Evolutionary conservation across 176 grass and related monocot species (phyloP).

Genomic region (Secale cereale): DNA sequence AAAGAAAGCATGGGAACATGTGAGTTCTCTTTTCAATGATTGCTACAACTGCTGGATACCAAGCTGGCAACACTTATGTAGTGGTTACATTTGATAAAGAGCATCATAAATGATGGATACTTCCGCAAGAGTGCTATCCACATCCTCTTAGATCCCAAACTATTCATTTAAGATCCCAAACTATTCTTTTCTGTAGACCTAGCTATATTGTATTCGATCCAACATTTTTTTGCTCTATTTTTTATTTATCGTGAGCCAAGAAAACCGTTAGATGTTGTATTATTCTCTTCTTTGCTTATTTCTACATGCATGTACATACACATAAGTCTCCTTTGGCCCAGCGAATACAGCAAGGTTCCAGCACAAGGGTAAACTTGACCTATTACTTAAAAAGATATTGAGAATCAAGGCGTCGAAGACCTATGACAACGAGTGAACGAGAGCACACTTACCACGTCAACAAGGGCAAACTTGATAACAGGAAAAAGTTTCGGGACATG

Average conservation of each 20-base stretch:
- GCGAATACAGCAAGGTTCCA: neutral
- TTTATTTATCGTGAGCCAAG: neutral
- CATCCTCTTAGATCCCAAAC: neutral
- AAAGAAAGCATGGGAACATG: constrained; percentile 22
- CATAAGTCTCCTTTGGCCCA: neutral
- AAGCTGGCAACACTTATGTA: constrained; percentile 3
- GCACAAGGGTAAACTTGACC: neutral
- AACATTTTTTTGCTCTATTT: neutral
- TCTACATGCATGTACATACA: neutral
- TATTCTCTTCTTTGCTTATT: neutral
- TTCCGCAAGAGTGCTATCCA: neutral
- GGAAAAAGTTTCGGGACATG: neutral
- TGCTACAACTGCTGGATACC: neutral
- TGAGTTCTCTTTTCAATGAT: constrained; percentile 22
- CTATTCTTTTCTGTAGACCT: neutral
- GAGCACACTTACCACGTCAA: neutral
- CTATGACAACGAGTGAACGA: neutral
- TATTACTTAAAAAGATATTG: neutral
- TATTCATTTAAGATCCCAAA: neutral
- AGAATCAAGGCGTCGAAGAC: neutral
- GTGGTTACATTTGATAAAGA: constrained; percentile 5
- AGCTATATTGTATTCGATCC: neutral
- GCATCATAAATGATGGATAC: neutral
- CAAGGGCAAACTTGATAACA: neutral
- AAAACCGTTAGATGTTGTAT: neutral